Evolutionary conservation across 2,329 filamentous ascomycete species (phyloP), one percentile per base, ranked within the genome.

Genomic region (Beauveria brongniartii): DNA sequence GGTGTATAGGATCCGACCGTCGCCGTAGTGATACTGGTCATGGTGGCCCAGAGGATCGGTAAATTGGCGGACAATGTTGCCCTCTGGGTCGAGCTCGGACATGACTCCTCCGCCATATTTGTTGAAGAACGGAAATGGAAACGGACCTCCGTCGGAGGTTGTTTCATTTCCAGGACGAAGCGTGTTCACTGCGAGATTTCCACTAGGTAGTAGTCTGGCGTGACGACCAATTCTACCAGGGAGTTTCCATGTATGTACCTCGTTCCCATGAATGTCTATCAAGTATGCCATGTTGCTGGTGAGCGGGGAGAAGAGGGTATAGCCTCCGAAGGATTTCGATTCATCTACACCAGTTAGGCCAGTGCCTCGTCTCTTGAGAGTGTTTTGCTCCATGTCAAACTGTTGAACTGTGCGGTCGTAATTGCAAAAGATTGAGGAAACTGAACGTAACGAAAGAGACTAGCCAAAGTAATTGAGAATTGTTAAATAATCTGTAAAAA

Each of bases 111-210:
- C 69, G 0, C 69, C 69, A 37, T 71, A 71, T 24, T 71, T 71
- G 64, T 69, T 64, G 50, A 70, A 71, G 61, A 69, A 70, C 2
- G 66, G 68, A 22, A 71, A 71, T 0, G 69, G 69, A 14, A 62
- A 70, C 0, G 67, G 64, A 0, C 63, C 65, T 0, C 66, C 67
- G 28, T 68, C 62, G 5, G 62, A 63, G 8, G 66, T 69, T 0
- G 62, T 65, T 1, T 62, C 28, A 1, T 67, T 9, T 0, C 63
- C 40, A 3, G 61, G 54, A 0, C 65, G 66, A 1, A 70, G 65
- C 1, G 69, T 71, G 30, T 71, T 71, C 54, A 69, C 69, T 1
- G 69, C 69, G 1, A 71, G 67, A 14, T 71, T 71, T 0, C 69
- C 69, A 1, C 68, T 71, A 3, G 65, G 64, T 0, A 71, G 64